Conservation (phyloP, 805 yeast species). For the Brettanomyces anomalus region DNA sequence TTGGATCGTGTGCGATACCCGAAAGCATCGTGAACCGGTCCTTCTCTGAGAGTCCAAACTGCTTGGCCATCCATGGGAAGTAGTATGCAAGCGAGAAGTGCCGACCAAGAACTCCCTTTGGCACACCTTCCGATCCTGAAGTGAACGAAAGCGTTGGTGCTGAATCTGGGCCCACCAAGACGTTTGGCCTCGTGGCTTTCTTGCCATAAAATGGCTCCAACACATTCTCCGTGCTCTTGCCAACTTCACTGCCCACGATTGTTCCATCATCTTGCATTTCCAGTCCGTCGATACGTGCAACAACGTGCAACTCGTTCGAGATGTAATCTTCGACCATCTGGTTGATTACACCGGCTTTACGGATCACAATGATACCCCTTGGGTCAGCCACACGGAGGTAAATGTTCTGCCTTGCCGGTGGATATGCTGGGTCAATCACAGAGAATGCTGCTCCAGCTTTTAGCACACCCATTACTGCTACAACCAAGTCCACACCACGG, state of each 20-base stretch:
- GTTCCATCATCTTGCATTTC: constrained; percentile 71
- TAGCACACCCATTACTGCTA: constrained; percentile 94
- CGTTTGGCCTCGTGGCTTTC: constrained; percentile 65
- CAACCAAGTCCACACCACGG: constrained; percentile 93
- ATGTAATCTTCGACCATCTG: constrained; percentile 74
- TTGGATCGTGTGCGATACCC: constrained; percentile 99
- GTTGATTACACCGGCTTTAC: constrained; percentile 81
- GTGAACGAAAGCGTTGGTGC: constrained; percentile 96
- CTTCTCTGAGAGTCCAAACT: constrained; percentile 63
- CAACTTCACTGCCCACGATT: constrained; percentile 48
- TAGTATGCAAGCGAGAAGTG: constrained; percentile 95
- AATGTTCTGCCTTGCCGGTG: constrained; percentile 94
- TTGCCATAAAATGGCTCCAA: constrained; percentile 37
- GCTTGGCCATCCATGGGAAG: constrained; percentile 96
- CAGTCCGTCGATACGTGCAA: constrained; percentile 67
- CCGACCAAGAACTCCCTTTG: constrained; percentile 97
- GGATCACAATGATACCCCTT: constrained; percentile 77
- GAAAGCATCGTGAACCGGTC: constrained; percentile 96
- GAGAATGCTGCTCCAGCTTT: constrained; percentile 99
- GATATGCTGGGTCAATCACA: constrained; percentile 98
- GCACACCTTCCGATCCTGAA: constrained; percentile 96
- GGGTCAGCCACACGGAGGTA: constrained; percentile 93
- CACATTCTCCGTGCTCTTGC: constrained; percentile 32
- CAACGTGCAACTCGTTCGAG: constrained; percentile 57
- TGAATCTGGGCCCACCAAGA: constrained; percentile 93